These are phyloP conservation scores for Buxus sempervirens DNA, from an alignment of 164 flowering plant genomes.

Conservation along the genomic window DNA sequence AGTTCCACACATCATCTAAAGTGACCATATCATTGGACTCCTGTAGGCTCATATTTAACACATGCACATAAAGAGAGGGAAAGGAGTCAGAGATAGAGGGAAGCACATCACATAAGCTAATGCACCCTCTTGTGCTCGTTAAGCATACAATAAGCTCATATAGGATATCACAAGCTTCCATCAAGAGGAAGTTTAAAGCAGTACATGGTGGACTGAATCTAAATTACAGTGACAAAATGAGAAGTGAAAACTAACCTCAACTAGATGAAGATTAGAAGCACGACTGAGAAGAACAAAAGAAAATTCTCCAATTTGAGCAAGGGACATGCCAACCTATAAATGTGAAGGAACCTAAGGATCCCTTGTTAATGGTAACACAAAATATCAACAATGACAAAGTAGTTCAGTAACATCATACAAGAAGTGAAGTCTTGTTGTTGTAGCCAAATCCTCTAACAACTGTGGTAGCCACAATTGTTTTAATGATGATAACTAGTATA, in stretches of 20 bases:
- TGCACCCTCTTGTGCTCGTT: no score
- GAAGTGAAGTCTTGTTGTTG: conserved; percentile 75
- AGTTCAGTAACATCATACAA: conserved; percentile 45
- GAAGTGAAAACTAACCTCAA: conserved; percentile 58
- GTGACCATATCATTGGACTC: no score
- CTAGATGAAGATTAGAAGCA: conserved; percentile 90
- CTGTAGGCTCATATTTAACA: no score
- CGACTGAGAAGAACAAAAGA: conserved; percentile 97
- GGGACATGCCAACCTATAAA: conserved; percentile 89
- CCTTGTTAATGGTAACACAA: conserved; percentile 7
- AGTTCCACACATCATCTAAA: no score
- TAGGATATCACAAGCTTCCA: no score
- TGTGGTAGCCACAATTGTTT: conserved; percentile 60
- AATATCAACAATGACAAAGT: background rate
- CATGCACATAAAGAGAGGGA: no score
- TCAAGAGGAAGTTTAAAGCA: background rate
- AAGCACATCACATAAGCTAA: no score
- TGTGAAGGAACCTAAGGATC: conserved; percentile 3
- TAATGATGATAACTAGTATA: conserved; percentile 72
- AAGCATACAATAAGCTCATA: no score
- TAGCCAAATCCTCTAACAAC: conserved; percentile 91
- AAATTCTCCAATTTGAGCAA: conserved; percentile 97
- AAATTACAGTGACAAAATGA: background rate
- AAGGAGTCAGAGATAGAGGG: no score
- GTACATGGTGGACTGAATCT: background rate